Evolutionary conservation across 2,329 filamentous ascomycete species (phyloP).

Genomic region (Zalaria obscura): DNA sequence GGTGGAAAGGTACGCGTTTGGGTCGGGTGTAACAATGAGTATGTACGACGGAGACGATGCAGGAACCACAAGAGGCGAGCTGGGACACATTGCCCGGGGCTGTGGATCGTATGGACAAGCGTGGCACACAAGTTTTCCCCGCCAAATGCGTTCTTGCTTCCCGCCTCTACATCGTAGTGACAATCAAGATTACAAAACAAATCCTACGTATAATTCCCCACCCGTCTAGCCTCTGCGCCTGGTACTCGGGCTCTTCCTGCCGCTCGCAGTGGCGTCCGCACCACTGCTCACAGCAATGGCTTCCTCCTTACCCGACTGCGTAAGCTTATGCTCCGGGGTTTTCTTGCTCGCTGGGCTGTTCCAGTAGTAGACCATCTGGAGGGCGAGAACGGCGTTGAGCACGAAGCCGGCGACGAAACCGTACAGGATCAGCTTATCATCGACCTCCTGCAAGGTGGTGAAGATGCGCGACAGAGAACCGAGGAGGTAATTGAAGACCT

Average conservation of each 20-base stretch:
- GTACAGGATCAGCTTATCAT: slow-evolving; percentile 91
- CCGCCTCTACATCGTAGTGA: no score
- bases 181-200: no score
- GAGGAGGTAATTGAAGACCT: slow-evolving; percentile 97
- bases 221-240: slow-evolving; percentile 34
- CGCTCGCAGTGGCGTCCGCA: slow-evolving; percentile 24
- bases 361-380: slow-evolving; percentile 96
- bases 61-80: no score
- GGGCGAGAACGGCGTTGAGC: slow-evolving; percentile 76
- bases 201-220: background rate
- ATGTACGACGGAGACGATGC: no score
- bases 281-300: slow-evolving; percentile 11
- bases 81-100: no score
- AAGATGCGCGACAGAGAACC: slow-evolving; percentile 92
- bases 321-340: slow-evolving; percentile 22
- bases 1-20: no score
- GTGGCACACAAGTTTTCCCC: no score
- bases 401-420: slow-evolving; percentile 82
- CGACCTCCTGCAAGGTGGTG: slow-evolving; percentile 92
- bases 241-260: slow-evolving; percentile 39
- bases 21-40: no score
- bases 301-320: slow-evolving; percentile 22
- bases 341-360: slow-evolving; percentile 40
- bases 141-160: no score
- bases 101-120: no score